These are phyloP conservation scores for Botrytis cinerea DNA, from an alignment of 2,329 filamentous ascomycete species.

Conservation along the genomic window DNA sequence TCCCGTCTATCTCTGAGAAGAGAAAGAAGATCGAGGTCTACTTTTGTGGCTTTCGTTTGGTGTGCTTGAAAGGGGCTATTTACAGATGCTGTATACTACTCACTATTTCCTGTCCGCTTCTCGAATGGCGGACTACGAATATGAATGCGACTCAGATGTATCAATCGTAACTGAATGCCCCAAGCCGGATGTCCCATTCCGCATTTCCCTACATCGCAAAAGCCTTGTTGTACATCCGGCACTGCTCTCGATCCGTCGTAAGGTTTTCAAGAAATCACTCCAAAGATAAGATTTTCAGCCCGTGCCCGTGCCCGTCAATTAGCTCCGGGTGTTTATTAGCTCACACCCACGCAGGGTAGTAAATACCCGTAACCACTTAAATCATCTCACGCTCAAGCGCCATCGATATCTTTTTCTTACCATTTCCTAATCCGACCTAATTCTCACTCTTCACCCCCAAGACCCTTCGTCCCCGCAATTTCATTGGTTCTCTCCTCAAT, in stretches of 20 bases:
- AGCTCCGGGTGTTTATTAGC: background rate
- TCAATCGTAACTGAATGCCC: background rate
- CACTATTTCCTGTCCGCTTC: background rate
- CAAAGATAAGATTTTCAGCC: background rate
- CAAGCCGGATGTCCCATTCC: background rate
- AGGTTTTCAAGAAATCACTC: background rate
- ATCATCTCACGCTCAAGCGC: background rate
- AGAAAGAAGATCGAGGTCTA: background rate
- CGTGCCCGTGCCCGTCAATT: background rate
- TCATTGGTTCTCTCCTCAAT: constrained; percentile 2
- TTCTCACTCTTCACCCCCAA: background rate
- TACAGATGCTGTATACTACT: too few relatives aligned
- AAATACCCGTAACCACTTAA: background rate
- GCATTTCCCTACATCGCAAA: background rate
- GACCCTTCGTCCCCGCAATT: background rate
- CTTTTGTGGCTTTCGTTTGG: background rate
- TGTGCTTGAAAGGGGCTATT: too few relatives aligned
- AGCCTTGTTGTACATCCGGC: background rate
- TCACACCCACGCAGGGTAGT: background rate
- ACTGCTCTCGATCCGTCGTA: background rate
- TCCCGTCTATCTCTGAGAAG: background rate
- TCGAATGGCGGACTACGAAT: background rate
- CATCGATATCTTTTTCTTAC: background rate
- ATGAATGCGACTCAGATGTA: background rate
- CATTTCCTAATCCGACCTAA: background rate